Conservation (phyloP, 2,329 filamentous ascomycete genomes). For the Conoideocrella luteorostrata region DNA sequence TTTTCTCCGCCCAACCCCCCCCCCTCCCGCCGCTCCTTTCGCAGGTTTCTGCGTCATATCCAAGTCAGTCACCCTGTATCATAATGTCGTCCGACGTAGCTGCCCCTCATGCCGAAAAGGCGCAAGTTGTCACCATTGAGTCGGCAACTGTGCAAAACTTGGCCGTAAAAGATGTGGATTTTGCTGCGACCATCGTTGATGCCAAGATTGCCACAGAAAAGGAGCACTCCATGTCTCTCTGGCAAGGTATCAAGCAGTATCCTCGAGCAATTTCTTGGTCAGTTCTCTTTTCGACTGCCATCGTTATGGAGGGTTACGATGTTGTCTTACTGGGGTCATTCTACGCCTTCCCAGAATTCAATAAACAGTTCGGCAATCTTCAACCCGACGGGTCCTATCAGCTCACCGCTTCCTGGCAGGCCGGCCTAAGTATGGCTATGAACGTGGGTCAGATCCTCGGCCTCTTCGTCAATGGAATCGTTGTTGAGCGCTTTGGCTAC, state of each 20-base stretch:
- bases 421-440: conserved; percentile 31
- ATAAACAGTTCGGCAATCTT: conserved; percentile 22
- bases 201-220: conserved; percentile 4
- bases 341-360: conserved; percentile 24
- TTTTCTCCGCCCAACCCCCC: neutral
- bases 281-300: conserved; percentile 26
- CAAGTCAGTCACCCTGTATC: too few species aligned
- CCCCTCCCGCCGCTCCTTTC: too few species aligned
- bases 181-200: neutral
- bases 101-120: neutral
- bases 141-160: neutral
- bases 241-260: conserved; percentile 21
- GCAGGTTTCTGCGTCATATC: too few species aligned
- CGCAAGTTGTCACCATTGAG: neutral
- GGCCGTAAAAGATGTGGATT: neutral
- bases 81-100: neutral
- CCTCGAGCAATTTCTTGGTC: conserved; percentile 30
- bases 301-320: conserved; percentile 37
- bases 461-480: neutral
- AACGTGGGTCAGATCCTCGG: neutral
- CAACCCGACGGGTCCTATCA: conserved; percentile 21
- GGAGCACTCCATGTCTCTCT: conserved; percentile 20
- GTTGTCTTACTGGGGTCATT: conserved; percentile 28
- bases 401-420: conserved; percentile 43
- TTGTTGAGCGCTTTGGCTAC: too few species aligned